phyloP scores from a whole-genome alignment of 306 rosid species.

The Malus fusca region DNA sequence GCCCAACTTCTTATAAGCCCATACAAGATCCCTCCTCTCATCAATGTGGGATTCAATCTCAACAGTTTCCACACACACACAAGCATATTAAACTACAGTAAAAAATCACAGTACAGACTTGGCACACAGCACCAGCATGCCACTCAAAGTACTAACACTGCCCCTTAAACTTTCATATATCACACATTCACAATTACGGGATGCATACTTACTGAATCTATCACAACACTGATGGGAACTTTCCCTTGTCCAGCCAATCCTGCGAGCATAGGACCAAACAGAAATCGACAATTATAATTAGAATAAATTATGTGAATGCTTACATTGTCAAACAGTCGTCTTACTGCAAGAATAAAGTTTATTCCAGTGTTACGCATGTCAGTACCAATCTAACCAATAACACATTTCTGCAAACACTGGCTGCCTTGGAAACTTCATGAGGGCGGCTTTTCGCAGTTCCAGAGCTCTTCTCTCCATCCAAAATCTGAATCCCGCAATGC shows the following conservation, averaged over 20 bases:
- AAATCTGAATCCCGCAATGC: constrained; percentile 63
- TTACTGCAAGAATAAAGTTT: background rate
- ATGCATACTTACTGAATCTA: constrained; percentile 60
- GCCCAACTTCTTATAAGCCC: no score
- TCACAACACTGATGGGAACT: constrained; percentile 52
- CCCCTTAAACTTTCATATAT: background rate
- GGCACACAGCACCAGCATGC: background rate
- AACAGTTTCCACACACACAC: background rate
- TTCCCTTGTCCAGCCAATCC: constrained; percentile 61
- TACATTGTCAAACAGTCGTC: background rate
- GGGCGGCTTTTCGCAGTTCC: constrained; percentile 20
- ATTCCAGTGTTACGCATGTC: background rate
- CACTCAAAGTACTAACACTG: constrained; percentile 1
- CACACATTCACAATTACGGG: background rate
- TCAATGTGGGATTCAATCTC: no score
- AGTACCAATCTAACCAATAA: background rate
- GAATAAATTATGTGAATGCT: background rate
- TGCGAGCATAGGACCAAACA: constrained; percentile 24
- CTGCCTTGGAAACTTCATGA: constrained; percentile 26
- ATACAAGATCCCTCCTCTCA: no score
- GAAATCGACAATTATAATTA: background rate
- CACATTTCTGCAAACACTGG: constrained; percentile 43
- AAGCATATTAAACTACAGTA: constrained; percentile 1
- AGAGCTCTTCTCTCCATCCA: constrained; percentile 70
- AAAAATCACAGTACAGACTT: constrained; percentile 4